These are phyloP conservation scores for Guillardia theta DNA, from an alignment of 78 protist genomes.

Conservation along the genomic window DNA sequence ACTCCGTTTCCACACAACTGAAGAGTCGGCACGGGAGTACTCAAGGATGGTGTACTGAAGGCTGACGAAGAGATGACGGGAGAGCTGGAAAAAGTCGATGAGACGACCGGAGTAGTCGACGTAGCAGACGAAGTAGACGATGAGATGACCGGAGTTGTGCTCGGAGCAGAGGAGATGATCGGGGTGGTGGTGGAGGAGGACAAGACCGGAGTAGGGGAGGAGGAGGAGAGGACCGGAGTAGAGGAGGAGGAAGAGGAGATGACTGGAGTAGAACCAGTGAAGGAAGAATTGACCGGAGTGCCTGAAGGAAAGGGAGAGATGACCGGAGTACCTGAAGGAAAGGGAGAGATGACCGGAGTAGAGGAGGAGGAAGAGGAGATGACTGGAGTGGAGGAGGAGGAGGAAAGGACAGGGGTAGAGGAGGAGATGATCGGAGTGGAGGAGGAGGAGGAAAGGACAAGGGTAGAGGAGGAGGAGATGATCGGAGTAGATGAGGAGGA, in stretches of 20 bases:
- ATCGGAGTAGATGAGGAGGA: background rate
- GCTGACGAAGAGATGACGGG: no score
- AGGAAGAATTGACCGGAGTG: background rate
- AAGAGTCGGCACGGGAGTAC: no score
- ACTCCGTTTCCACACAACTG: no score
- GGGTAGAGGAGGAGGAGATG: background rate
- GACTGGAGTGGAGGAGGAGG: background rate
- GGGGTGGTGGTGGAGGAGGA: background rate
- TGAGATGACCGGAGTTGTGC: no score
- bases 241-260: background rate
- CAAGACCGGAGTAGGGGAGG: background rate
- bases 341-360: background rate
- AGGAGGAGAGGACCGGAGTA: background rate
- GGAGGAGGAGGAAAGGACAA: background rate
- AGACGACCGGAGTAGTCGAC: no score
- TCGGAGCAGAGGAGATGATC: background rate
- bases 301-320: background rate
- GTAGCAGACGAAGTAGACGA: no score
- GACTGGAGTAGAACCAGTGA: background rate
- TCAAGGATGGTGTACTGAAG: no score
- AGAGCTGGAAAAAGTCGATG: no score
- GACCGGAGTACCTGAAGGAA: background rate
- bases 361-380: background rate
- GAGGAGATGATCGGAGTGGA: background rate
- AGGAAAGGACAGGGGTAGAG: background rate